Percentiles rank a stretch among this genome's conserved stretches.
Evolutionary conservation across 306 rosid genomes (phyloP).

Genomic region (Dryas octopetala): DNA sequence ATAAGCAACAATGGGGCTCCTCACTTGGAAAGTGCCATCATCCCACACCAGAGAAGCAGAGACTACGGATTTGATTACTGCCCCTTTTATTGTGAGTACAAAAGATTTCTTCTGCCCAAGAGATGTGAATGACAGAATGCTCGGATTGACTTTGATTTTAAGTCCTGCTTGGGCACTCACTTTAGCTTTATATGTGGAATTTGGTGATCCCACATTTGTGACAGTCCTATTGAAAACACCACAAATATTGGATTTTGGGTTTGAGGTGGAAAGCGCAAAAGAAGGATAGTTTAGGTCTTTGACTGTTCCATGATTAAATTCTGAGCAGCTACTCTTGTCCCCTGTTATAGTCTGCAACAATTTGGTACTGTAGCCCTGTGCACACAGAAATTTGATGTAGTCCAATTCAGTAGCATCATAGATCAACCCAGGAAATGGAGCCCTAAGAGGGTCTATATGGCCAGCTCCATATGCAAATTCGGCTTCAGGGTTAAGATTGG

Average conservation of each 20-base stretch:
- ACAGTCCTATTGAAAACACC: slow-evolving; percentile 29
- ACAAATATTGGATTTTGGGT: slow-evolving; percentile 9
- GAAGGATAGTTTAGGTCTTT: slow-evolving; percentile 56
- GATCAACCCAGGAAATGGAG: slow-evolving; percentile 45
- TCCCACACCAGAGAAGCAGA: slow-evolving; percentile 51
- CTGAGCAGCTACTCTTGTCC: slow-evolving; percentile 12
- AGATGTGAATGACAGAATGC: slow-evolving; percentile 37
- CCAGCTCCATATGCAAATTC: slow-evolving; percentile 57
- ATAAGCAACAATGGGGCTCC: slow-evolving; percentile 47
- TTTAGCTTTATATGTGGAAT: slow-evolving; percentile 34
- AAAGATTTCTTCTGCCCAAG: slow-evolving; percentile 30
- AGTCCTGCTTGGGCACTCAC: slow-evolving; percentile 32
- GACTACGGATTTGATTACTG: neutral
- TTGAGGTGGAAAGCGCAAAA: slow-evolving; percentile 23
- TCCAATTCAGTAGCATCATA: slow-evolving; percentile 37
- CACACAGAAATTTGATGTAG: slow-evolving; percentile 42
- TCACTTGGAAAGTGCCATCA: slow-evolving; percentile 44
- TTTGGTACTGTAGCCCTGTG: slow-evolving; percentile 35
- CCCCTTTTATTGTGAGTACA: slow-evolving; percentile 35
- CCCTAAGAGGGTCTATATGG: slow-evolving; percentile 36
- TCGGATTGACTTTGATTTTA: slow-evolving; percentile 35
- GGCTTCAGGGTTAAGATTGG: slow-evolving; percentile 9
- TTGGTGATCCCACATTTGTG: slow-evolving; percentile 49
- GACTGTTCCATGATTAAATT: neutral
- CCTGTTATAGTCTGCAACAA: slow-evolving; percentile 12